Conservation (phyloP, 208 protist genomes). For the Leishmania turanica region DNA sequence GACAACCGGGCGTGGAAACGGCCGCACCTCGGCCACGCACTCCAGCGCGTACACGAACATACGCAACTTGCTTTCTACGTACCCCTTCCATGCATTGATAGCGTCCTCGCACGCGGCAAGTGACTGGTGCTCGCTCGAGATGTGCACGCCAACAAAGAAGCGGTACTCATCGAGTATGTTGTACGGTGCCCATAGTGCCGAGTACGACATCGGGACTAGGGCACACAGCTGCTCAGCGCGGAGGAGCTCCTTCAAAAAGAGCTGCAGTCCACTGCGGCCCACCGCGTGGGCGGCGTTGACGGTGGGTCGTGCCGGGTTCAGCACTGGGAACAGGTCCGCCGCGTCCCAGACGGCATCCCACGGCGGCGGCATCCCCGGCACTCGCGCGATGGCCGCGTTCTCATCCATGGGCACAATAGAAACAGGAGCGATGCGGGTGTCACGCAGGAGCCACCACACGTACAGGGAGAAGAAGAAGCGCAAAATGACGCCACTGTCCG, state of each 20-base stretch:
- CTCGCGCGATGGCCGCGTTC: constrained; percentile 10
- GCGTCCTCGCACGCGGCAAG: constrained; percentile 23
- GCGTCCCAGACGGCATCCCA: constrained; percentile 44
- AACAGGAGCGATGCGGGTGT: constrained; percentile 49
- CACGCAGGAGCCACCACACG: constrained; percentile 61
- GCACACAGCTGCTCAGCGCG: constrained; percentile 49
- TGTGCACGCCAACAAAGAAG: constrained; percentile 61
- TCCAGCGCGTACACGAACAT: constrained; percentile 81
- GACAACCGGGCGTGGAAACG: constrained; percentile 33
- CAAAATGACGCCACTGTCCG: constrained; percentile 77
- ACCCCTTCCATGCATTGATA: constrained; percentile 70
- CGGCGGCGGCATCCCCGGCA: constrained; percentile 68
- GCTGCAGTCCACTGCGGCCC: constrained; percentile 62
- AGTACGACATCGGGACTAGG: constrained; percentile 8
- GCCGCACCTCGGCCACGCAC: constrained; percentile 62
- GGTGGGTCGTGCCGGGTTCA: constrained; percentile 97
- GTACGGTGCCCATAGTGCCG: constrained; percentile 52
- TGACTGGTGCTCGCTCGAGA: constrained; percentile 30
- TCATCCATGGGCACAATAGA: constrained; percentile 55
- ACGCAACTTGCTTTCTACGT: constrained; percentile 76
- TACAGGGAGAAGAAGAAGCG: constrained; percentile 91
- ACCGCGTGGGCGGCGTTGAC: constrained; percentile 96
- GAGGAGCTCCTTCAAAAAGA: constrained; percentile 67
- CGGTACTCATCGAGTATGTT: constrained; percentile 42
- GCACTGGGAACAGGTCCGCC: constrained; percentile 93